phyloP scores from a whole-genome alignment of 352 stramenopile genomes.

The Pythium grandisporangium region DNA sequence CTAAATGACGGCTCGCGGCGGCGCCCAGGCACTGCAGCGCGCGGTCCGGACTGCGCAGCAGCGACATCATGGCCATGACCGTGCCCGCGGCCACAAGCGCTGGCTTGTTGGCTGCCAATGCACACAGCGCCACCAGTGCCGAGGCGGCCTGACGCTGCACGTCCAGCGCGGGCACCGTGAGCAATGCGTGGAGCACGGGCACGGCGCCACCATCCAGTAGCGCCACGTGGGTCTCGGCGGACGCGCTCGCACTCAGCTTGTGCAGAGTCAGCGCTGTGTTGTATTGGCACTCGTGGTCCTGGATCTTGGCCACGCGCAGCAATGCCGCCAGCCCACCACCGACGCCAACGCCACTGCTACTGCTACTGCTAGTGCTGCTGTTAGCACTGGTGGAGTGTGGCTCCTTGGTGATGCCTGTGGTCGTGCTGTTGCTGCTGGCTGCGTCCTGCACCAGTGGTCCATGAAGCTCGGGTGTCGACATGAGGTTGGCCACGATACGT shows the following conservation, averaged over 20 bases:
- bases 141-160: conserved; percentile 86
- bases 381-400: too few species aligned
- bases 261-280: conserved; percentile 84
- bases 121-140: conserved; percentile 88
- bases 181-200: conserved; percentile 57
- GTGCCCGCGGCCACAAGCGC: conserved; percentile 82
- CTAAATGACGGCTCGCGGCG: conserved; percentile 83
- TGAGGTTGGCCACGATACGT: conserved; percentile 85
- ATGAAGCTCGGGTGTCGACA: conserved; percentile 80
- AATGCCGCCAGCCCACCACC: conserved; percentile 85
- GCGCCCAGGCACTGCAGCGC: conserved; percentile 84
- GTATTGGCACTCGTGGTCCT: conserved; percentile 89
- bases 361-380: too few species aligned
- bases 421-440: too few species aligned
- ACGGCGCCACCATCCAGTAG: conserved; percentile 57
- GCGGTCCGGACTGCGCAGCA: conserved; percentile 70
- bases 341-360: too few species aligned
- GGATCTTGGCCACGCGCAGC: conserved; percentile 79
- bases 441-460: conserved; percentile 64
- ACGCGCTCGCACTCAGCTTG: conserved; percentile 78
- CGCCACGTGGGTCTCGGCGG: conserved; percentile 53
- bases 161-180: conserved; percentile 58
- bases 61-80: conserved; percentile 73
- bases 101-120: conserved; percentile 88
- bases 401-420: too few species aligned